Percentiles rank a stretch among this genome's conserved stretches.
phyloP scores from a whole-genome alignment of 768 basidiomycete genomes.

The Lactarius sp. region DNA sequence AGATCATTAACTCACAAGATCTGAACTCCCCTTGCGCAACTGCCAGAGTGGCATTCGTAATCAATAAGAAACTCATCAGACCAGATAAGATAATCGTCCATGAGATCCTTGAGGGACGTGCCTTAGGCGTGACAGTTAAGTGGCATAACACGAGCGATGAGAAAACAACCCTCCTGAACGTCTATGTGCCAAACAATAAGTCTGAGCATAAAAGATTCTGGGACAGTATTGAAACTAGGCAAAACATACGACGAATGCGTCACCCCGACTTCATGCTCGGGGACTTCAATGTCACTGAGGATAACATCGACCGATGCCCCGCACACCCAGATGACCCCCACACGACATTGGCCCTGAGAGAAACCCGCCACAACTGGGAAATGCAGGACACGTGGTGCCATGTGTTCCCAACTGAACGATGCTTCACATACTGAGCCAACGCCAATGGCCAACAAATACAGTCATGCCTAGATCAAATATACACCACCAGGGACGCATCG shows the following conservation, averaged over 20 bases:
- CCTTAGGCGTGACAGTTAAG: too few species aligned
- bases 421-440: neutral
- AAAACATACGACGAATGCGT: rapidly evolving
- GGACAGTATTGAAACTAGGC: neutral
- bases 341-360: neutral
- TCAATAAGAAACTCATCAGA: too few species aligned
- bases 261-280: neutral
- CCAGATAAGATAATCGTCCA: too few species aligned
- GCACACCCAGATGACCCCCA: neutral
- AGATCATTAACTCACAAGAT: too few species aligned
- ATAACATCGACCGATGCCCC: neutral
- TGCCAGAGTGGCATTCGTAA: too few species aligned
- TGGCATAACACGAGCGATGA: too few species aligned
- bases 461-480: neutral
- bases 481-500: neutral
- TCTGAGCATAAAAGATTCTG: neutral
- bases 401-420: rapidly evolving
- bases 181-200: neutral
- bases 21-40: too few species aligned
- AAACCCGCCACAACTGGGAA: neutral
- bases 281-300: neutral
- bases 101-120: too few species aligned
- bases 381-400: neutral
- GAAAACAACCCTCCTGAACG: neutral
- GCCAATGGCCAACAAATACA: neutral